Base-by-base conservation (phyloP, 1,139 yeast species). In the Sugiyamaella xylanicola region DNA sequence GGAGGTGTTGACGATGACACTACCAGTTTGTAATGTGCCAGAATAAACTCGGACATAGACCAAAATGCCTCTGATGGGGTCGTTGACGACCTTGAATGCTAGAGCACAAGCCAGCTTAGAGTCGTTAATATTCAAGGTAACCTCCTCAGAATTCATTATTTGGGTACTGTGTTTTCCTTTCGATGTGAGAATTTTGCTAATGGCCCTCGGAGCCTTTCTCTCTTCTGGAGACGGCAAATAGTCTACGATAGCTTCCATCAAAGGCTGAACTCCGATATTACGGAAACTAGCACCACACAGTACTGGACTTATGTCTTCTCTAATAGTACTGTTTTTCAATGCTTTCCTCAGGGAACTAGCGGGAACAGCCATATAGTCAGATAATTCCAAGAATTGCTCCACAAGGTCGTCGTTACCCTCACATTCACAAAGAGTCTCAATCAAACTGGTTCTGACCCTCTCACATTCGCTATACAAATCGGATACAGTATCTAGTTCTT, bases 221-320 rank as follows among this genome's bases (percentile, higher is more conserved):
- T 91, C 92, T 2, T 79, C 61, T 0, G 99, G 98, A 0, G 93
- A 82, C 0, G 99, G 99, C 36, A 95, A 75, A 65, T 80, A 93
- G 53, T 81, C 79, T 1, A 84, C 78, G 15, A 92, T 78, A 0
- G 95, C 92, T 69, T 93, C 99, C 73, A 93, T 74, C 54, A 95
- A 74, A 0, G 98, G 97, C 68, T 93, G 99, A 1, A 93, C 96
- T 13, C 99, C 99, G 53, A 93, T 87, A 67, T 93, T 93, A 60
- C 79, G 82, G 72, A 93, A 93, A 53, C 97, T 87, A 0, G 98
- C 88, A 2, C 99, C 99, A 71, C 97, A 90, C 40, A 91, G 74
- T 0, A 93, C 87, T 0, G 99, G 98, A 0, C 87, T 80, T 2
- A 89, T 77, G 40, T 75, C 72, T 54, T 80, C 79, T 0, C 70